Evolutionary conservation across 2,329 filamentous ascomycete genomes (phyloP), one percentile per base, ranked within the genome.

Genomic region (Knoxdaviesia proteae): DNA sequence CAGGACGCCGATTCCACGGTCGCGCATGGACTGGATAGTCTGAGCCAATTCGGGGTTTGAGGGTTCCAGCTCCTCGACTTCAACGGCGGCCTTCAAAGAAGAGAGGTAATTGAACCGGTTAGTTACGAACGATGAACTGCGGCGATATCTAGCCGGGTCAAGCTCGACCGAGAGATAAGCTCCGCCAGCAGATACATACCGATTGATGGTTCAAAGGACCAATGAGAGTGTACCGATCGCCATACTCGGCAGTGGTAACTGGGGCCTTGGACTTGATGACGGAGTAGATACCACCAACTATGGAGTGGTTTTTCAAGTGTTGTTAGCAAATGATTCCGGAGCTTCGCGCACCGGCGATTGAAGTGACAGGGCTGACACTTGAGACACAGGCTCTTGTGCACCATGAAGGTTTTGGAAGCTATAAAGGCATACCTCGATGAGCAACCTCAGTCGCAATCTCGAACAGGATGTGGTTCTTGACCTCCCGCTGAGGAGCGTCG

Each of bases 261-360:
- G 90, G 88, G 35, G 90, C 88, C 63, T 98, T 98, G 47, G 90
- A 98, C 63, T 98, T 98, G 63, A 98, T 78, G 50, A 98, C 90
- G 10, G 88, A 96, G 69, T 98, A 98, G 64, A 98, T 98, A 54
- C 90, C 90, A 56, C 90, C 90, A 47, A 98, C 90, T 92, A 45
- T 39, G 32, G 2, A 39, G 33, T 6, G 11, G 10, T 38, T 20
- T 20, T 20, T 20, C 6, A 32, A 44, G 20, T 34, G 10, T 29
- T 30, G 35, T 49, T 40, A 47, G 45, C 20, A 40, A 37, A 9
- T 29, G 7, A n/a, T 38, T 6, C 31, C 5, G 9, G 2, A 20
- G 6, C 32, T 11, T 4, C 20, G n/a, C 33, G 9, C 32, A 35
- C n/a, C 33, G 32, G 30, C 36, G 11, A 34, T 6, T 7, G 9